Conservation (phyloP, 2,329 filamentous ascomycete species). For the Parascedosporium putredinis region DNA sequence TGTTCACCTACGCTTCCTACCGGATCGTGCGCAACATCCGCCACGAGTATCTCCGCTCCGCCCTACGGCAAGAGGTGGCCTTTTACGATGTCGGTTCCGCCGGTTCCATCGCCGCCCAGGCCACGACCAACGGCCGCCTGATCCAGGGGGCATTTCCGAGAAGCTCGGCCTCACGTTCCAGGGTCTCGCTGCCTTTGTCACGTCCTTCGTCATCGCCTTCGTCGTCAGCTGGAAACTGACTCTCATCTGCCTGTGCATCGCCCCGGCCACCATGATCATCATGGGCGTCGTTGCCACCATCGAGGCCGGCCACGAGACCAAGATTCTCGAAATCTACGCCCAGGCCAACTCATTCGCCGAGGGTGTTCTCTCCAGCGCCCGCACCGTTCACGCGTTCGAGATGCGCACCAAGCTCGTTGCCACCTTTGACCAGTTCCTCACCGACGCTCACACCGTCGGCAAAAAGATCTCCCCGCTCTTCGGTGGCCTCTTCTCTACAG, state of each 20-base stretch:
- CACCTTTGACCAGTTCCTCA: slow-evolving; percentile 31
- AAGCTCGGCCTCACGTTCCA: slow-evolving; percentile 32
- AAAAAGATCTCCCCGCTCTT: slow-evolving; percentile 32
- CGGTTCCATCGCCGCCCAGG: slow-evolving; percentile 32
- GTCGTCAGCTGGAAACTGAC: slow-evolving; percentile 31
- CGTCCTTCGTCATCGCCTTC: slow-evolving; percentile 30
- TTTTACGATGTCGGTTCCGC: slow-evolving; percentile 38
- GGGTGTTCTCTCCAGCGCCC: slow-evolving; percentile 37
- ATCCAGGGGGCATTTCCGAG: slow-evolving; percentile 34
- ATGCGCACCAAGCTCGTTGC: slow-evolving; percentile 30
- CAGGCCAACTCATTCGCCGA: slow-evolving; percentile 38
- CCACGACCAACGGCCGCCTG: slow-evolving; percentile 37
- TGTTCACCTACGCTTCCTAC: slow-evolving; percentile 38
- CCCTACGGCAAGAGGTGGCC: slow-evolving; percentile 33
- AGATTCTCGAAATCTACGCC: slow-evolving; percentile 25
- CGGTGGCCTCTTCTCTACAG: slow-evolving; percentile 30
- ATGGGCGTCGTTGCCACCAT: slow-evolving; percentile 21
- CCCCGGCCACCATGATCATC: slow-evolving; percentile 32
- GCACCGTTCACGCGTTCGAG: slow-evolving; percentile 41
- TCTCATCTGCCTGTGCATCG: slow-evolving; percentile 31
- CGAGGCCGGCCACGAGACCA: slow-evolving; percentile 6
- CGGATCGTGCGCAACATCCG: slow-evolving; percentile 38
- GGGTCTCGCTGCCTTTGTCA: slow-evolving; percentile 26
- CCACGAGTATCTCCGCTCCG: slow-evolving; percentile 23
- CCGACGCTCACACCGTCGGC: slow-evolving; percentile 27